Evolutionary conservation across 768 basidiomycete genomes (phyloP).

Genomic region (Exidia glandulosa): DNA sequence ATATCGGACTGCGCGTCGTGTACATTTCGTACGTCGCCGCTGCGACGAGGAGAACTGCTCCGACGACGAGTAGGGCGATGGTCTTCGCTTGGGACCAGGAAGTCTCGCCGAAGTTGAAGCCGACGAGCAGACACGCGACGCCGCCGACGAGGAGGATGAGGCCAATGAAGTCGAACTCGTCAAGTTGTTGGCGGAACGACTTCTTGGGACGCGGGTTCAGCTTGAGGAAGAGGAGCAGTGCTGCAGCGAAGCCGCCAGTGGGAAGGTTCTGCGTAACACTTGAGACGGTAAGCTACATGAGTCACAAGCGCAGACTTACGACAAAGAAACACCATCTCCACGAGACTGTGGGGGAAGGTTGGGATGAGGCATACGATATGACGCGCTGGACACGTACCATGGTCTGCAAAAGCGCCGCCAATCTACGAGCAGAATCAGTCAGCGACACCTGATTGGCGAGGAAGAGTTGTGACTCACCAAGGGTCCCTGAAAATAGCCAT

Average conservation of each 20-base stretch:
- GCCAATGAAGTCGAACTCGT: slow-evolving; percentile 64
- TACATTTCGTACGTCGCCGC: slow-evolving; percentile 47
- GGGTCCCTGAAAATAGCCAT: too few species aligned
- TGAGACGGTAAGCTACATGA: not conserved
- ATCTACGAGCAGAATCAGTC: not conserved
- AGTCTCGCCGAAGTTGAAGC: slow-evolving; percentile 60
- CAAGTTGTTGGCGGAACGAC: slow-evolving; percentile 44
- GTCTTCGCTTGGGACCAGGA: slow-evolving; percentile 51
- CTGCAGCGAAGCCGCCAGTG: slow-evolving; percentile 23
- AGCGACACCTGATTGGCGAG: too few species aligned
- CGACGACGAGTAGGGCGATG: slow-evolving; percentile 51
- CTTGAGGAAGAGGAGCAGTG: slow-evolving; percentile 37
- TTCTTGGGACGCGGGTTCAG: slow-evolving; percentile 62
- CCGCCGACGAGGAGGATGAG: slow-evolving; percentile 51
- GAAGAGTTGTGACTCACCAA: too few species aligned
- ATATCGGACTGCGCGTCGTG: slow-evolving; percentile 40
- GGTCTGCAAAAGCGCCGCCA: slow-evolving; percentile 22
- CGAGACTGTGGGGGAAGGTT: too few species aligned
- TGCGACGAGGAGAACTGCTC: slow-evolving; percentile 38
- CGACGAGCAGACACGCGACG: slow-evolving; percentile 56
- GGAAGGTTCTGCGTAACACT: slow-evolving; percentile 9
- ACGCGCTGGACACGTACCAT: too few species aligned
- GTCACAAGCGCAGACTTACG: not conserved
- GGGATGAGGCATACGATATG: too few species aligned
- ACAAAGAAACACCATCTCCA: slow-evolving; percentile 30